Percentiles rank a stretch among this genome's conserved stretches.
These are phyloP conservation scores for Pelagomonas calceolata DNA, from an alignment of 108 stramenopile species.

Conservation along the genomic window DNA sequence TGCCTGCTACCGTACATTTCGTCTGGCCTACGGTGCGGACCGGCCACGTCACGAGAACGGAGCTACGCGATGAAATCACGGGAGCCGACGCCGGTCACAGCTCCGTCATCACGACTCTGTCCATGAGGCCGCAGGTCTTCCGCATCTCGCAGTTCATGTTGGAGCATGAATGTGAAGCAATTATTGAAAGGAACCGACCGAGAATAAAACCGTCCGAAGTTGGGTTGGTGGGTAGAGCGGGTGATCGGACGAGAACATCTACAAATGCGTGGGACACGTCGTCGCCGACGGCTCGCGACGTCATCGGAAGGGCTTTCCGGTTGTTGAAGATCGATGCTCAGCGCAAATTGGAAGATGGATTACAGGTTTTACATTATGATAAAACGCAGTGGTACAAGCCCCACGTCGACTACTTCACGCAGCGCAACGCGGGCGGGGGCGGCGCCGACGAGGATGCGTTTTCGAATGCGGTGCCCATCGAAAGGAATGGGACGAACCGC, in stretches of 20 bases:
- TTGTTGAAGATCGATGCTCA: slow-evolving; percentile 40
- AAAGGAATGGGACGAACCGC: slow-evolving; percentile 46
- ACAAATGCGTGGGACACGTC: slow-evolving; percentile 38
- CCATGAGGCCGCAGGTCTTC: slow-evolving; percentile 31
- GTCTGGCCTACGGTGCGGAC: slow-evolving; percentile 40
- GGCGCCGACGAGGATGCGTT: slow-evolving; percentile 31
- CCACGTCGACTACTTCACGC: slow-evolving; percentile 49
- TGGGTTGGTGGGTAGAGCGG: slow-evolving; percentile 34
- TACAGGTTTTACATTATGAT: slow-evolving; percentile 56
- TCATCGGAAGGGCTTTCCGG: slow-evolving; percentile 37
- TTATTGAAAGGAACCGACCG: slow-evolving; percentile 22
- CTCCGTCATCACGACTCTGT: not conserved
- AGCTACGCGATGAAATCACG: slow-evolving; percentile 10
- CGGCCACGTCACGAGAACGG: slow-evolving; percentile 20
- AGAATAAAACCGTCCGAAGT: slow-evolving; percentile 34
- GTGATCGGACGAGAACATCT: slow-evolving; percentile 36
- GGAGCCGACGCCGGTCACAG: slow-evolving; percentile 12
- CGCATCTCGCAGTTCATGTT: slow-evolving; percentile 40
- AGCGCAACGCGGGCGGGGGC: not conserved
- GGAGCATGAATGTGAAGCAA: slow-evolving; percentile 24
- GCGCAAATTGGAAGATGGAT: slow-evolving; percentile 47
- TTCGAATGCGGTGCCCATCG: slow-evolving; percentile 16
- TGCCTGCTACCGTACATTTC: slow-evolving; percentile 15
- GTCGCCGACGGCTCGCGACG: slow-evolving; percentile 14
- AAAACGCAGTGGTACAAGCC: slow-evolving; percentile 49